These are phyloP conservation scores for Aciculosporium take DNA, from an alignment of 2,329 filamentous ascomycete genomes.

Conservation along the genomic window DNA sequence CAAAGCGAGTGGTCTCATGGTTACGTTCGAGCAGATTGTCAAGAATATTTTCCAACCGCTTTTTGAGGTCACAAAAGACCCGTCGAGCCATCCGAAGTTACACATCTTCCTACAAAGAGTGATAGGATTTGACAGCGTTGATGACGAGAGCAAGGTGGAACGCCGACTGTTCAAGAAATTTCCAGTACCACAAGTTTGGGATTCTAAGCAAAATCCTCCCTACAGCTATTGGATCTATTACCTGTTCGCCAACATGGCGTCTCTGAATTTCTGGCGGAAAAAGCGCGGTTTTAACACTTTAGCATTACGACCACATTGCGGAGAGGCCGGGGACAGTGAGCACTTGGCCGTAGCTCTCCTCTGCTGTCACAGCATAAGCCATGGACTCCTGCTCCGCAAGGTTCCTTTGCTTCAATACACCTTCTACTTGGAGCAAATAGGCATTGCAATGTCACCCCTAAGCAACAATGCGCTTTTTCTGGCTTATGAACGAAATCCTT, in stretches of 20 bases:
- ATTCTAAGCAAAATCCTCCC: conserved; percentile 85
- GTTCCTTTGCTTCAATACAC: conserved; percentile 91
- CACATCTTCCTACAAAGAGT: conserved; percentile 91
- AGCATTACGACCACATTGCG: conserved; percentile 81
- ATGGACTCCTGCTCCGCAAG: conserved; percentile 83
- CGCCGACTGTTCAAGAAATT: conserved; percentile 92
- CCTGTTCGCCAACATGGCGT: conserved; percentile 84
- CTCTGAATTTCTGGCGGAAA: conserved; percentile 82
- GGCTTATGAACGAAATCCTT: conserved; percentile 93
- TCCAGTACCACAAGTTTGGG: conserved; percentile 77
- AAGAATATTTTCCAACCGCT: conserved; percentile 85
- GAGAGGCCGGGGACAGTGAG: conserved; percentile 92
- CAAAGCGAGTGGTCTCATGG: conserved; percentile 75
- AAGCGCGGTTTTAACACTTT: conserved; percentile 93
- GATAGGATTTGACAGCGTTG: conserved; percentile 92
- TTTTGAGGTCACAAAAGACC: conserved; percentile 86
- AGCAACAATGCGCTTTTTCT: conserved; percentile 96
- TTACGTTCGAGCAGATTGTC: conserved; percentile 79
- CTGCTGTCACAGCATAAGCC: conserved; percentile 93
- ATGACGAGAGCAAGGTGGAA: conserved; percentile 95
- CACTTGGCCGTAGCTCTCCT: conserved; percentile 84
- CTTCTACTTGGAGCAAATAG: conserved; percentile 95
- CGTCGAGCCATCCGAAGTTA: conserved; percentile 74
- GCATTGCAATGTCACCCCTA: conserved; percentile 97
- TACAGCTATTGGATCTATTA: conserved; percentile 99